Evolutionary conservation across 2,329 filamentous ascomycete genomes (phyloP), one percentile per base, ranked within the genome.

Genomic region (Sclerotinia sclerotiorum): DNA sequence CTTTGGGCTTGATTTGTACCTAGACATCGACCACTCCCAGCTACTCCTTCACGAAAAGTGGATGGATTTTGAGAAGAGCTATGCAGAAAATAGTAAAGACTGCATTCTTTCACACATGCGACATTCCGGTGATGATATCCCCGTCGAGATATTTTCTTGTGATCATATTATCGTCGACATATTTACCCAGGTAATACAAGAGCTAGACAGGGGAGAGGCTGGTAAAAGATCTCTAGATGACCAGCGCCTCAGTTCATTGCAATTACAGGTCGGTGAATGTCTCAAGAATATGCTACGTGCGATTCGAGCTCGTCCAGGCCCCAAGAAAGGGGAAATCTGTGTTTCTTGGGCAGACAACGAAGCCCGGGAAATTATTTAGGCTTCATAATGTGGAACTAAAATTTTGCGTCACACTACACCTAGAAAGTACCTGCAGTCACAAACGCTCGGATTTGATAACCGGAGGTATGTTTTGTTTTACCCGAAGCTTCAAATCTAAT

Each of bases 41-140:
- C 64, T 77, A 15, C 42, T 63, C 2, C 62, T 77, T 17, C 72
- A 77, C 54, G 71, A 74, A 7, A 76, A 75, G 60, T 75, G 70
- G 69, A 67, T 75, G 4, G 66, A 73, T 39, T 76, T 75, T 52
- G 2, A 64, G 0, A 13, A 17, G 3, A 72, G 71, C 27, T 70
- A 74, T 61, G 13, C 5, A 19, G 19, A 15, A 10, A n/a, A 5
- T 24, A 67, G 5, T 72, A 70, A 32, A 32, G 19, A 2, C 27
- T 74, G 5, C 70, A 17, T 27, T 21, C 11, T 63, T 3, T 51
- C 44, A 15, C 19, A 19, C 6, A 51, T 24, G 44, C 67, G 19
- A 49, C 19, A 21, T 48, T 13, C 13, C 19, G 35, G 19, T 7
- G 11, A 29, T 32, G 32, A 7, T 8, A 54, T 7, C 7, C 48